phyloP scores from a whole-genome alignment of 1,284 basidiomycete species.

The Trichosporon sp. region DNA sequence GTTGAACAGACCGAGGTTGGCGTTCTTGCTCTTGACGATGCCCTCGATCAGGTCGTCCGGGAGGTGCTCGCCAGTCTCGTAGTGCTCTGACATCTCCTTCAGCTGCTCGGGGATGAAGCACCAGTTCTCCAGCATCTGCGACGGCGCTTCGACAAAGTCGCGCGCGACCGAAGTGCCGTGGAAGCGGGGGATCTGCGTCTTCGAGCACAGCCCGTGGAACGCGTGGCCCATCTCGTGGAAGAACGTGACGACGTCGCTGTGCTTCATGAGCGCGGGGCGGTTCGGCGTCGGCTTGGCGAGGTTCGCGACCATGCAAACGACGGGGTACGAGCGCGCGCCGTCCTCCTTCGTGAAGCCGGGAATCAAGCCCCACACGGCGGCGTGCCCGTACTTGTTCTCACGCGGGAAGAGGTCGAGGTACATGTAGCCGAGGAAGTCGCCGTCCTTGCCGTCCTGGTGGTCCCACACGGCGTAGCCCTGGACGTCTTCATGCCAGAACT shows the following conservation, averaged over 20 bases:
- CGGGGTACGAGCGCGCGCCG: constrained; percentile 37
- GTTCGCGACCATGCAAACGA: constrained; percentile 55
- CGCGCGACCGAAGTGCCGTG: constrained; percentile 60
- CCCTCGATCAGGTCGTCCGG: constrained; percentile 21
- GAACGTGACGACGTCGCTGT: constrained; percentile 33
- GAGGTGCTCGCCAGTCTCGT: constrained; percentile 20
- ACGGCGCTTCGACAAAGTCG: constrained; percentile 82
- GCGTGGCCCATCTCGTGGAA: constrained; percentile 69
- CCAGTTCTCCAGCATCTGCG: constrained; percentile 90
- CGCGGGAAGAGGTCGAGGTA: constrained; percentile 84
- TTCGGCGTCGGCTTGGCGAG: constrained; percentile 56
- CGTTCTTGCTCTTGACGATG: constrained; percentile 23
- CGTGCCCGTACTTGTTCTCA: constrained; percentile 78
- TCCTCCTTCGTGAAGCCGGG: constrained; percentile 19
- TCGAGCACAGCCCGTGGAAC: constrained; percentile 72
- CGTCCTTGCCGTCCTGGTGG: constrained; percentile 50
- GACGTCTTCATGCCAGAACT: constrained; percentile 22
- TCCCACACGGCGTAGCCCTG: constrained; percentile 38
- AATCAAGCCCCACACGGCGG: constrained; percentile 73
- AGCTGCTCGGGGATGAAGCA: constrained; percentile 27
- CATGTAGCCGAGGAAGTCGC: constrained; percentile 67
- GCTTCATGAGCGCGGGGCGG: constrained; percentile 70
- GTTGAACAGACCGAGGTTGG: constrained; percentile 23
- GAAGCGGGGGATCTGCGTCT: constrained; percentile 68
- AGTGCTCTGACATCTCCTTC: constrained; percentile 24